These are phyloP conservation scores for Papiliotrema terrestris DNA, from an alignment of 1,284 basidiomycete genomes.

Conservation along the genomic window DNA sequence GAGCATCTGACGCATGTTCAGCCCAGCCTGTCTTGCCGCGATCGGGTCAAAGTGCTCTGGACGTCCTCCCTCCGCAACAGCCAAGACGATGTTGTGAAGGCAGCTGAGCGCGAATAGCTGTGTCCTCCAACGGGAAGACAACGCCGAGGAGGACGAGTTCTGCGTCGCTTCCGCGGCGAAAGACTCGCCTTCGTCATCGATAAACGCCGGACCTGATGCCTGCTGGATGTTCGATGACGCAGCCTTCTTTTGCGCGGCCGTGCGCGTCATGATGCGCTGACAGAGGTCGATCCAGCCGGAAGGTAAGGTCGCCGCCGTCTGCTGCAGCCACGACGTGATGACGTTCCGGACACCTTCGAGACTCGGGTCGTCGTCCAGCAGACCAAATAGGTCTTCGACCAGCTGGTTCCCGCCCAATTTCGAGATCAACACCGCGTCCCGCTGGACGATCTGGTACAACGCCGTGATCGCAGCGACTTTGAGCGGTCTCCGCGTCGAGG, in stretches of 20 bases:
- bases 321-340: constrained; percentile 90
- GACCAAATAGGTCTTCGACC: constrained; percentile 90
- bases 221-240: constrained; percentile 55
- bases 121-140: constrained; percentile 88
- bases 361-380: constrained; percentile 86
- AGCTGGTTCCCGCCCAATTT: constrained; percentile 88
- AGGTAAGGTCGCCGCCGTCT: constrained; percentile 88
- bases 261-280: constrained; percentile 80
- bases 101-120: constrained; percentile 93
- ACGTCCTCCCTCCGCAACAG: constrained; percentile 68
- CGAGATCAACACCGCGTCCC: constrained; percentile 87
- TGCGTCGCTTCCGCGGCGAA: constrained; percentile 56
- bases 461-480: constrained; percentile 94
- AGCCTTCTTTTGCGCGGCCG: constrained; percentile 59
- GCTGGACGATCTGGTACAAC: constrained; percentile 94
- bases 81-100: constrained; percentile 80
- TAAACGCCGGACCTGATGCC: constrained; percentile 54
- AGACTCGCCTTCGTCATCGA: constrained; percentile 89
- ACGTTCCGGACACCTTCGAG: constrained; percentile 93
- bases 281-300: constrained; percentile 98
- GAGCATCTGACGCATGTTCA: constrained; percentile 39
- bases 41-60: constrained; percentile 76
- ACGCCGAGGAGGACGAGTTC: constrained; percentile 50
- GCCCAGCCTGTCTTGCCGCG: constrained; percentile 53
- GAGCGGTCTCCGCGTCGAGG: constrained; percentile 73